phyloP scores from a whole-genome alignment of 257 asterid species.

The Gentiana dahurica region DNA sequence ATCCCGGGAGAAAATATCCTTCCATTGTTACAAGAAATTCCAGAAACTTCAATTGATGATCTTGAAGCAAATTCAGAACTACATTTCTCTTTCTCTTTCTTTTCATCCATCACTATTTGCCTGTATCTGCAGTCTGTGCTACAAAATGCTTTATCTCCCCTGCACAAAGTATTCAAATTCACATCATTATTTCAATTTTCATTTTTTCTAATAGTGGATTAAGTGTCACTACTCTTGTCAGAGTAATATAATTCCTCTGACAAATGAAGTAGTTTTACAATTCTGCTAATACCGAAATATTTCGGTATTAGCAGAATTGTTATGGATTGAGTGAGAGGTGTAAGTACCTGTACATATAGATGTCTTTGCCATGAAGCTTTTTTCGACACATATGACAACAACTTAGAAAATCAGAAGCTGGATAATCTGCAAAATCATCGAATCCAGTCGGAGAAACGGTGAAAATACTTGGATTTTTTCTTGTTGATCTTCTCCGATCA shows the following conservation, averaged over 20 bases:
- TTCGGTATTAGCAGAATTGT: no score
- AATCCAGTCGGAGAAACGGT: conserved; percentile 51
- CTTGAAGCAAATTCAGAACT: conserved; percentile 33
- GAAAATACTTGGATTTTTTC: conserved; percentile 33
- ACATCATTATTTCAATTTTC: background rate
- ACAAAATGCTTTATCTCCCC: conserved; percentile 91
- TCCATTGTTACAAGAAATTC: conserved; percentile 33
- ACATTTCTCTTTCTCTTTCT: conserved; percentile 37
- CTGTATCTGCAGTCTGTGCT: conserved; percentile 76
- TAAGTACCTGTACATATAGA: conserved; percentile 83
- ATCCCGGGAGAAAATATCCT: conserved; percentile 54
- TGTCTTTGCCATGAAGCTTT: conserved; percentile 72
- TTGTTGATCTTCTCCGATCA: conserved; percentile 15
- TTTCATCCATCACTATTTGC: conserved; percentile 66
- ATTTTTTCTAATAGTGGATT: no score
- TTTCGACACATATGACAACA: conserved; percentile 60
- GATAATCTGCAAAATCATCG: conserved; percentile 19
- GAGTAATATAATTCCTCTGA: no score
- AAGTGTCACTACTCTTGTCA: no score
- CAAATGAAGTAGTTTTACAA: no score
- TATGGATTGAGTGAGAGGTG: background rate
- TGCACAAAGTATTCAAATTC: conserved; percentile 18
- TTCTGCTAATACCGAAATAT: no score
- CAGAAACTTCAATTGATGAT: conserved; percentile 34
- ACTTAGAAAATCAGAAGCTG: conserved; percentile 61